A percentile compares a stretch with the other conserved stretches of the same genome.
These are phyloP conservation scores for Chlorella sp. DNA, from an alignment of 139 green algal species.

Conservation along the genomic window DNA sequence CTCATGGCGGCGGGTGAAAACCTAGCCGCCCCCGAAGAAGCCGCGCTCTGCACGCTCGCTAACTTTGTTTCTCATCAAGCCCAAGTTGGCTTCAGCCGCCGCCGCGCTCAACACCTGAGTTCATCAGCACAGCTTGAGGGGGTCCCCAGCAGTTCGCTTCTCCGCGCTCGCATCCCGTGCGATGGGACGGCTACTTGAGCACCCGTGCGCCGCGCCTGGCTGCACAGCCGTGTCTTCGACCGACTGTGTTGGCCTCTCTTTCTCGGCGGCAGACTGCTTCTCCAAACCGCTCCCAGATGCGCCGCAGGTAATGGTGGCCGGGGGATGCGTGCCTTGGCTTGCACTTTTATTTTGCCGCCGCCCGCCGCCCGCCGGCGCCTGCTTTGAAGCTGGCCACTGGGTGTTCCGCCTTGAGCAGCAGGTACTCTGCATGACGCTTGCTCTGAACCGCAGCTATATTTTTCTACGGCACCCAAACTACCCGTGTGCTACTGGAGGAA, in stretches of 20 bases:
- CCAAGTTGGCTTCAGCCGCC: too few species aligned
- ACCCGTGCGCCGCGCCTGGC: not conserved
- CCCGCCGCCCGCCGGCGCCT: not conserved
- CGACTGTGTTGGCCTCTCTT: not conserved
- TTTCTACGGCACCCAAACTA: too few species aligned
- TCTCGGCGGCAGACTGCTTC: conserved; percentile 21
- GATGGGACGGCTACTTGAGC: not conserved
- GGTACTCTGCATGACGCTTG: not conserved
- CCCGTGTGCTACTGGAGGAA: too few species aligned
- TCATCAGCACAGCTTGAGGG: too few species aligned
- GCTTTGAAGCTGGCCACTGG: not conserved
- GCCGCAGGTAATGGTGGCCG: not conserved
- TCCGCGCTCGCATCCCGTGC: not conserved
- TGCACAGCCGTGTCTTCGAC: not conserved
- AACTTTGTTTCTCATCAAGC: too few species aligned
- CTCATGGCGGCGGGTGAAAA: too few species aligned
- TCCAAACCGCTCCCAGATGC: not conserved
- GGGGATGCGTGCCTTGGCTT: not conserved
- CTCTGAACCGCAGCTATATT: not conserved
- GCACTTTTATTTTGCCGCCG: not conserved
- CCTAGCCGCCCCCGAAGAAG: too few species aligned
- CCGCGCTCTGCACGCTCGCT: too few species aligned
- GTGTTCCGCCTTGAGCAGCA: not conserved
- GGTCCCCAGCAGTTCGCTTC: not conserved
- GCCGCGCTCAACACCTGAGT: not conserved